Conservation (phyloP, 1,139 yeast genomes). For the Nadsonia commutata region DNA sequence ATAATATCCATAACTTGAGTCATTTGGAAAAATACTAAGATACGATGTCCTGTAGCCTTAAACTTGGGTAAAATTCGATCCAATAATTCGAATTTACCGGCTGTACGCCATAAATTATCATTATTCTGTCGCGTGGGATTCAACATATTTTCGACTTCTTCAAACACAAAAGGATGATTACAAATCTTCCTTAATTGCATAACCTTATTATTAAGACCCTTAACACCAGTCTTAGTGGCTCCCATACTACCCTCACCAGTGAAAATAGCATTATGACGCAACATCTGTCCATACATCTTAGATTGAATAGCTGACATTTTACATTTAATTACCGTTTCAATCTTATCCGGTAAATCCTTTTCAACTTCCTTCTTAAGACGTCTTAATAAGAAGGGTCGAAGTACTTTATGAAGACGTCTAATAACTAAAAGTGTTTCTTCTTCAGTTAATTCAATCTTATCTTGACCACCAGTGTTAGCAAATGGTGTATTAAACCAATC, state of each 20-base stretch:
- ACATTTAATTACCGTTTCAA: slow-evolving; percentile 89
- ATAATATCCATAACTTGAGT: slow-evolving; percentile 96
- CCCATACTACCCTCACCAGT: slow-evolving; percentile 42
- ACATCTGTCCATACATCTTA: slow-evolving; percentile 74
- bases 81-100: slow-evolving; percentile 85
- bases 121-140: slow-evolving; percentile 57
- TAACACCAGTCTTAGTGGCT: slow-evolving; percentile 47
- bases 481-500: slow-evolving; percentile 99
- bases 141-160: slow-evolving; percentile 77
- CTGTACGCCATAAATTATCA: slow-evolving; percentile 64
- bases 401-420: slow-evolving; percentile 88
- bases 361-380: slow-evolving; percentile 96
- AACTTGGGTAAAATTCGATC: slow-evolving; percentile 84
- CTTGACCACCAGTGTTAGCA: slow-evolving; percentile 91
- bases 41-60: slow-evolving; percentile 74
- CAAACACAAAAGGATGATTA: slow-evolving; percentile 95
- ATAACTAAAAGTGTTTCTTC: slow-evolving; percentile 91
- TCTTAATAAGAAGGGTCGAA: slow-evolving; percentile 86
- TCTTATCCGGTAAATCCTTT: slow-evolving; percentile 88
- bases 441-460: slow-evolving; percentile 84
- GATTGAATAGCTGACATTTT: slow-evolving; percentile 81
- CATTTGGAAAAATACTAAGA: slow-evolving; percentile 92
- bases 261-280: slow-evolving; percentile 77
- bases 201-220: slow-evolving; percentile 83
- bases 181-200: slow-evolving; percentile 96